phyloP scores from a whole-genome alignment of 169 alveolate species.

The Plasmodium vivax region DNA sequence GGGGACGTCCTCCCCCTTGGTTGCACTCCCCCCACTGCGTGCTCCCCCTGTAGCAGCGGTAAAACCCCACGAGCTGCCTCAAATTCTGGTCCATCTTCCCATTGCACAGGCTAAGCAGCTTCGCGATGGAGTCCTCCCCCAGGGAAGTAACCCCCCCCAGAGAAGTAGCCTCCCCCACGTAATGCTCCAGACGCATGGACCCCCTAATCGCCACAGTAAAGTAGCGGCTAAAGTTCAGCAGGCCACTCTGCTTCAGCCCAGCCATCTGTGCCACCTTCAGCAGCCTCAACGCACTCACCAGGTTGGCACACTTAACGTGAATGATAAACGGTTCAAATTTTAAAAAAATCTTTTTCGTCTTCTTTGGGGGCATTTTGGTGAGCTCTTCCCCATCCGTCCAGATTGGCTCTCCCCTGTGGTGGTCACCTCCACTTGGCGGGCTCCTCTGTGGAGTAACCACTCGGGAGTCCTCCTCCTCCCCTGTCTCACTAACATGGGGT shows the following conservation, averaged over 20 bases:
- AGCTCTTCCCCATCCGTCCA: neutral
- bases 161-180: neutral
- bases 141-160: neutral
- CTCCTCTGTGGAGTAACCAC: neutral
- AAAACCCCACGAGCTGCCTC: constrained; percentile 47
- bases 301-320: constrained; percentile 78
- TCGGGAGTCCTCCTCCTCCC: neutral
- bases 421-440: neutral
- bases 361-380: neutral
- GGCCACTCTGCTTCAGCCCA: constrained; percentile 85
- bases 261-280: constrained; percentile 75
- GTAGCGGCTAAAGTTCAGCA: constrained; percentile 70
- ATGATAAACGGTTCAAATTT: constrained; percentile 85
- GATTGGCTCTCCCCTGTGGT: neutral
- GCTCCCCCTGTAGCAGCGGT: constrained; percentile 13
- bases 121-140: neutral
- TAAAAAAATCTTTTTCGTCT: constrained; percentile 33
- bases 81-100: constrained; percentile 37
- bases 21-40: neutral
- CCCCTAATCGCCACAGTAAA: constrained; percentile 82
- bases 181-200: constrained; percentile 56
- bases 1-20: neutral
- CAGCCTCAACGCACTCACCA: constrained; percentile 76
- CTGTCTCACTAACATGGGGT: neutral
- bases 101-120: constrained; percentile 34